Conservation (phyloP, 495 filamentous ascomycete genomes). For the Cenococcum geophilum region DNA sequence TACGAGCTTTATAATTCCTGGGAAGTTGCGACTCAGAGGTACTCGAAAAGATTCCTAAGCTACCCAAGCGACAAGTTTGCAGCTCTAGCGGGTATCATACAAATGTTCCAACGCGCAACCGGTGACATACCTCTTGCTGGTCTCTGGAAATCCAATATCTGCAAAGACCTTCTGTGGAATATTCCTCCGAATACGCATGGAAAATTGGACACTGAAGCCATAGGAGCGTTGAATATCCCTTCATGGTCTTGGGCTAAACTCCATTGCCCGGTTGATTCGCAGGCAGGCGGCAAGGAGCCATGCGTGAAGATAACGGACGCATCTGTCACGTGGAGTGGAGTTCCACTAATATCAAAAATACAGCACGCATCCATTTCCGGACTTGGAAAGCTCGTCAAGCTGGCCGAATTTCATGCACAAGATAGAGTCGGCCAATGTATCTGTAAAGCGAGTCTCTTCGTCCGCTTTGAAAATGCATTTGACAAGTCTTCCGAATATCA, state of each 20-base stretch:
- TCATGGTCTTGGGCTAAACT: neutral
- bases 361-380: neutral
- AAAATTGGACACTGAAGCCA: neutral
- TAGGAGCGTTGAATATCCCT: neutral
- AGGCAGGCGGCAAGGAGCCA: neutral
- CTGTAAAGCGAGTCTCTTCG: neutral
- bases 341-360: neutral
- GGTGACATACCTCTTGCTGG: neutral
- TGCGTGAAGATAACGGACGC: neutral
- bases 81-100: neutral
- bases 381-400: neutral
- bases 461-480: neutral
- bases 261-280: neutral
- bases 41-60: neutral
- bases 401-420: neutral
- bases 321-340: neutral
- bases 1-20: neutral
- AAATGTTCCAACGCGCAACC: neutral
- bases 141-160: neutral
- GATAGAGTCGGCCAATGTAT: neutral
- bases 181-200: neutral
- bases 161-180: neutral
- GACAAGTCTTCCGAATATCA: neutral
- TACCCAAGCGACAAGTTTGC: neutral
- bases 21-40: neutral